These are phyloP conservation scores for Marasmius sp. DNA, from an alignment of 1,284 basidiomycete genomes.

Conservation along the genomic window DNA sequence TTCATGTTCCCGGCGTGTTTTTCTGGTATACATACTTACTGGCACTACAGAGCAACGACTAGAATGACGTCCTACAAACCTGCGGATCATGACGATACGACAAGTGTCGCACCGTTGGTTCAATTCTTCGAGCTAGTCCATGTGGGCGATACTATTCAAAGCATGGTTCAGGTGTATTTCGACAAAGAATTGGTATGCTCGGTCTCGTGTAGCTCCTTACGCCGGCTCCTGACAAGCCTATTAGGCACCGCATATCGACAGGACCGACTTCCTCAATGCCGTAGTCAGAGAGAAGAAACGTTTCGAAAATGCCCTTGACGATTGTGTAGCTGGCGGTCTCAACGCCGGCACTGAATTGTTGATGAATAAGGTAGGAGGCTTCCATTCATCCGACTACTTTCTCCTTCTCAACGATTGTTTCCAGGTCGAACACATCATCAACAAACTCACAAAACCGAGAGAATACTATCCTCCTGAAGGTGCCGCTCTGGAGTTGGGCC, in stretches of 20 bases:
- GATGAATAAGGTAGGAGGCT: constrained; percentile 80
- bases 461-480: constrained; percentile 91
- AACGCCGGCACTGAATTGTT: constrained; percentile 95
- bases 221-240: constrained; percentile 1
- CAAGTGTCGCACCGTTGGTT: constrained; percentile 84
- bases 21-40: neutral
- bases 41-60: constrained; percentile 62
- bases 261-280: constrained; percentile 89
- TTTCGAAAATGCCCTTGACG: constrained; percentile 91
- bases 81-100: constrained; percentile 75
- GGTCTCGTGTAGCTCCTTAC: neutral
- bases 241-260: constrained; percentile 84
- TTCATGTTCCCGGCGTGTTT: neutral
- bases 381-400: neutral
- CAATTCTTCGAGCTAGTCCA: constrained; percentile 99
- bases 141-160: constrained; percentile 95
- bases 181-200: constrained; percentile 84
- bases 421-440: constrained; percentile 91
- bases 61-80: constrained; percentile 90
- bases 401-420: neutral
- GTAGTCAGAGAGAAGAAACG: constrained; percentile 96
- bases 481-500: constrained; percentile 71
- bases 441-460: constrained; percentile 77
- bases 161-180: constrained; percentile 97
- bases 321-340: constrained; percentile 88